Base-by-base conservation (phyloP, 306 rosid species). In the Vicia villosa region DNA sequence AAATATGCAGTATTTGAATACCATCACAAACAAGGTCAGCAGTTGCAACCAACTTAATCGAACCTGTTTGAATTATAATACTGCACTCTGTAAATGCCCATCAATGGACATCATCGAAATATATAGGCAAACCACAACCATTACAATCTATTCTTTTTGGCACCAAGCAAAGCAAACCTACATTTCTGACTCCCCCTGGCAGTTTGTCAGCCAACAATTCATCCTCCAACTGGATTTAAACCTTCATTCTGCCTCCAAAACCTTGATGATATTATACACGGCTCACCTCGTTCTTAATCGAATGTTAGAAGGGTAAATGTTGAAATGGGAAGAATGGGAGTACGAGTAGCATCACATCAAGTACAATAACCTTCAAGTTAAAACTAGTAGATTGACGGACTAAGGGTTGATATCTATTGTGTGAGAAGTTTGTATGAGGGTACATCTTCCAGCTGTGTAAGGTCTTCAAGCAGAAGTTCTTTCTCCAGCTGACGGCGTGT, bases 401-500 rank as follows among this genome's bases (percentile, higher is more conserved):
- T 70, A 63, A 37, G 40, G 46, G 65, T 57, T n/a, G 55, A 81
- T 61, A 49, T 73, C 84, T 89, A 91, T 75, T 71, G 75, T 17
- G 85, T 70, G 72, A 94, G 99, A 78, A 94, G 96, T 78, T 77
- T 51, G 72, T 94, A 94, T 12, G 96, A 91, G 43, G 97, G 96
- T 79, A 94, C 69, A 74, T 94, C 96, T 79, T 94, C 99, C 16
- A 89, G 96, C 72, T 86, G 78, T 66, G 82, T 68, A 69, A 89
- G 66, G 36, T 87, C 97, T 70, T 88, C 96, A 17, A 81, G 80
- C 76, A 91, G 77, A 74, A 94, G 96, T 84, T 94, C 99, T 70
- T 89, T 94, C 86, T 94, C 99, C 77, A 94, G 87, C 73, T 87
- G 96, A 13, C 90, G 92, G 30, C 96, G 95, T 15, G 99, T 94